Evolutionary conservation across 2,329 filamentous ascomycete species (phyloP), one percentile per base, ranked within the genome.

Genomic region (Rutstroemia sp.): DNA sequence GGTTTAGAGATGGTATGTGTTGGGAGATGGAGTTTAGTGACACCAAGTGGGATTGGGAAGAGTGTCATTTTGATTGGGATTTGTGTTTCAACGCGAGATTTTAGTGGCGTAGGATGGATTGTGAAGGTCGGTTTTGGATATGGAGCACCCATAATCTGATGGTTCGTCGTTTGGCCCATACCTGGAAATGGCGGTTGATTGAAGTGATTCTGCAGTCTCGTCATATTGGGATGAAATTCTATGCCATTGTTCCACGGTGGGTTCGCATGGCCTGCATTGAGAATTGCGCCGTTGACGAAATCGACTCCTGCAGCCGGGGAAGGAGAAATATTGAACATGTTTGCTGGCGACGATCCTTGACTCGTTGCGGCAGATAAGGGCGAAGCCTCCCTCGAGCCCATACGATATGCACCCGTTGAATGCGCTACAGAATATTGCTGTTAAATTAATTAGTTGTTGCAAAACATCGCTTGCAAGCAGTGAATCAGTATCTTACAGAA

Each of bases 31-130:
- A 97, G 75, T 69, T 87, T 90, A 61, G 86, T 88, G 57, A 92
- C 82, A 10, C 87, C 87, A 0, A 79, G 74, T 1, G 92, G 91
- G 48, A 95, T 75, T 19, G 88, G 84, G 57, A 84, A 86, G 41
- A 97, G 73, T 0, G 85, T 87, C 71, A 97, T 79, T 66, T 86
- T 86, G 63, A 96, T 90, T 8, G 88, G 89, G 64, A 97, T 96
- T 69, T 97, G 94, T 0, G 94, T 97, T 74, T 99, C 94, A 18
- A 97, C 94, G 21, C 94, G 85, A 16, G 92, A 96, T 72, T 96
- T 97, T 56, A 82, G 70, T 5, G 86, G 86, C 3, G 83, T 88
- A 5, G 84, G 82, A 60, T 85, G 78, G 45, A 89, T 81, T 12
- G 78, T 80, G 41, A 89, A 70, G 51, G 71, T 64, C 21, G 75